Evolutionary conservation across 768 basidiomycete genomes (phyloP).

Genomic region (Leccinum disarticulatum): DNA sequence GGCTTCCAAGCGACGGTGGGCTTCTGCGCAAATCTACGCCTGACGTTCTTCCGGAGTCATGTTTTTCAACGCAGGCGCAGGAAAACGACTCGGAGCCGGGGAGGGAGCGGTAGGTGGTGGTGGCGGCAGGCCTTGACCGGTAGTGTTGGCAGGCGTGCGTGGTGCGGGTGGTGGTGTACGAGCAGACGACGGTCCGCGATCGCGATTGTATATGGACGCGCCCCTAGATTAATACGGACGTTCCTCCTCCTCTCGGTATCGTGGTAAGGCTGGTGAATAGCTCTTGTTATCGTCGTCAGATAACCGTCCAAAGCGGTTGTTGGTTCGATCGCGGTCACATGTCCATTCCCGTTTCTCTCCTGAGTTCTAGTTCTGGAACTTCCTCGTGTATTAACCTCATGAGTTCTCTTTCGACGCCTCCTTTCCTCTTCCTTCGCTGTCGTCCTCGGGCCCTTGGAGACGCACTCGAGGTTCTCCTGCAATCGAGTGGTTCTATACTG

Average conservation of each 20-base stretch:
- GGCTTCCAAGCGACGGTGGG: conserved; percentile 76
- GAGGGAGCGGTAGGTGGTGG: conserved; percentile 3
- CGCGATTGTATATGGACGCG: conserved; percentile 34
- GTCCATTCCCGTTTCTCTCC: conserved; percentile 79
- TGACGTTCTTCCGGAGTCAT: conserved; percentile 86
- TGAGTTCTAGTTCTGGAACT: conserved; percentile 69
- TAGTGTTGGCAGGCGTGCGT: too few relatives aligned
- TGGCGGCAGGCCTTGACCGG: not conserved
- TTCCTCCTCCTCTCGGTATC: conserved; percentile 47
- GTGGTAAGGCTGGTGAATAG: conserved; percentile 31
- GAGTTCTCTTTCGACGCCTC: conserved; percentile 81
- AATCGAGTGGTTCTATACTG: conserved; percentile 82
- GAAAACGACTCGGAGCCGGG: conserved; percentile 55
- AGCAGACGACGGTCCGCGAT: conserved; percentile 36
- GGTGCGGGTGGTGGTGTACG: conserved; percentile 45
- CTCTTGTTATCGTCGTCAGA: conserved; percentile 43
- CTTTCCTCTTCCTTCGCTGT: conserved; percentile 81
- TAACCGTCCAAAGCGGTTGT: conserved; percentile 75
- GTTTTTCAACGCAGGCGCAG: conserved; percentile 59
- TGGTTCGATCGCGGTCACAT: conserved; percentile 78
- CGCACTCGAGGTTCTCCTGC: conserved; percentile 89
- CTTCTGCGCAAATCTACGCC: conserved; percentile 76
- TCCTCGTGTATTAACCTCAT: conserved; percentile 84
- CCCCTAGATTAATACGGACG: conserved; percentile 48
- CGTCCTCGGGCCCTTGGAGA: conserved; percentile 70